Base-by-base conservation (phyloP, 2,329 filamentous ascomycete genomes). In the Aspergillus eucalypticola region DNA sequence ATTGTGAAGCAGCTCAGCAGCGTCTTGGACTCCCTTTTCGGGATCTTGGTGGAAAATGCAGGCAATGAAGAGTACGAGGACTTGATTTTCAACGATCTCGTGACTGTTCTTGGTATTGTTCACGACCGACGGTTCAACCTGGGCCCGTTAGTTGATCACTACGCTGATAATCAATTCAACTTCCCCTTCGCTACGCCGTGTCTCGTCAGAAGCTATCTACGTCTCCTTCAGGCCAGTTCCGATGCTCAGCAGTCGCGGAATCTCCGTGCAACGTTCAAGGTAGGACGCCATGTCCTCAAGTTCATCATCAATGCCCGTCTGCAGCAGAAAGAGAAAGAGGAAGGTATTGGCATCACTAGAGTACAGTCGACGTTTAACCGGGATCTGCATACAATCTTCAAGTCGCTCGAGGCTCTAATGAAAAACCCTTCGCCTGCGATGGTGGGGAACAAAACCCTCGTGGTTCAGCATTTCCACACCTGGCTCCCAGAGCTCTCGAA, bases 401-500 rank as follows among this genome's bases (percentile, higher is more conserved):
- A 92, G 72, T 90, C 91, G 1, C 82, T 99, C 23, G 92, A 98
- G 76, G 83, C 85, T 15, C 86, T 99, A 78, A 97, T 99, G 91
- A 87, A 88, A 61, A 96, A 92, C 73, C 83, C 88, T 1, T 90
- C 92, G 2, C 90, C 95, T 0, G 88, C 93, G 17, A 81, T 98
- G 23, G 90, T 98, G 13, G 95, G 95, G 35, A 98, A 91, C 64
- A 96, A 99, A 77, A 98, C 95, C 0, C 81, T 99, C 53, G 88
- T 96, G 2, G 92, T 98, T 11, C 95, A 99, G 75, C 92, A 98
- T 74, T 96, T 98, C 74, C 94, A 98, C 72, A 90, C 91, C 0
- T 99, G 95, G 95, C 81, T 99, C n/a, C 94, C 95, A 0, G 94
- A 98, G 72, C 85, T 99, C 8, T 83, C 86, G 0, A 87, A 88